phyloP scores from a whole-genome alignment of 1,284 basidiomycete species.

The Limonomyces culmigenus region DNA sequence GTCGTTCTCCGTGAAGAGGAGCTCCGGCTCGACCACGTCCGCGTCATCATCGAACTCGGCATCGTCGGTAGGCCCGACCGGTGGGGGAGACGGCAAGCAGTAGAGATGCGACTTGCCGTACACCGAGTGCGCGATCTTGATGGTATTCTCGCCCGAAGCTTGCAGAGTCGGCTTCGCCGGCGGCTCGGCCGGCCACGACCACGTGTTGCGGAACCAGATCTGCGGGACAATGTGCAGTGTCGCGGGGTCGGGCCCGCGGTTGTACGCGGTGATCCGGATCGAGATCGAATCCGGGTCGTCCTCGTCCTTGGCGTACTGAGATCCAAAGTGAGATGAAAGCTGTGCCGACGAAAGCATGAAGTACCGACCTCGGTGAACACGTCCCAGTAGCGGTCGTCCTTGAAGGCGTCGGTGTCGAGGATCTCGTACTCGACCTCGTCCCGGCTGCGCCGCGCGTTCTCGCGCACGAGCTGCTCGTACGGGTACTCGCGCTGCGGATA shows the following conservation, averaged over 20 bases:
- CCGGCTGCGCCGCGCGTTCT: slow-evolving; percentile 70
- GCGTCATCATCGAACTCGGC: slow-evolving; percentile 39
- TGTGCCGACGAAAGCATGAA: too few relatives aligned
- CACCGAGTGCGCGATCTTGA: slow-evolving; percentile 61
- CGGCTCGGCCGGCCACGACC: slow-evolving; percentile 84
- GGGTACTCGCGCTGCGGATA: slow-evolving; percentile 88
- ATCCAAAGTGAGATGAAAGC: too few relatives aligned
- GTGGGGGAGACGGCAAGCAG: slow-evolving; percentile 82
- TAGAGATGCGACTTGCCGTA: slow-evolving; percentile 72
- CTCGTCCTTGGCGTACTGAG: slow-evolving; percentile 94
- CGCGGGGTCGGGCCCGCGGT: slow-evolving; percentile 91
- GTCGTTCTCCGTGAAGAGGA: slow-evolving; percentile 93
- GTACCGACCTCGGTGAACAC: slow-evolving; percentile 87
- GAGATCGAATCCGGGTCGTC: slow-evolving; percentile 81
- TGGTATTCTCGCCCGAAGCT: slow-evolving; percentile 41
- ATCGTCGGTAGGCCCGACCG: slow-evolving; percentile 27
- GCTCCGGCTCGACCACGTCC: slow-evolving; percentile 57
- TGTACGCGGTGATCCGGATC: slow-evolving; percentile 91
- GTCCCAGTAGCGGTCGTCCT: slow-evolving; percentile 95
- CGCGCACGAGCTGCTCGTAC: slow-evolving; percentile 83
- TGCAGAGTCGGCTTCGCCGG: slow-evolving; percentile 63
- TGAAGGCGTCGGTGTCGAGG: slow-evolving; percentile 82
- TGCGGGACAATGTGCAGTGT: slow-evolving; percentile 91
- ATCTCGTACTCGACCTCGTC: slow-evolving; percentile 89
- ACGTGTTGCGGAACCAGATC: slow-evolving; percentile 93